Conservation (phyloP, 2,329 filamentous ascomycete genomes). For the Trichoderma sp. region DNA sequence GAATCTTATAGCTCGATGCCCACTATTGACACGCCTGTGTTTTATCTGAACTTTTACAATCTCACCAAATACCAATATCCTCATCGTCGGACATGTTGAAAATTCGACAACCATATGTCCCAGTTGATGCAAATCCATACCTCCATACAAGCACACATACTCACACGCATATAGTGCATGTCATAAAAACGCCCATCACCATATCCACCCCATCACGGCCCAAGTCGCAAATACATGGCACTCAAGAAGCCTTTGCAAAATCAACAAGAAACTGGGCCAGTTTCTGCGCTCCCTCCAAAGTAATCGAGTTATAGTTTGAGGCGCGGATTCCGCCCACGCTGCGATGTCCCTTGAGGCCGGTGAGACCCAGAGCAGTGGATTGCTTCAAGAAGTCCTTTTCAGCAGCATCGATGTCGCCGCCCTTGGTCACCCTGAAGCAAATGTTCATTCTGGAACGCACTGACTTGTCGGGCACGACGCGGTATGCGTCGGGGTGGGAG, state of each 20-base stretch:
- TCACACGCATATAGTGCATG: background rate
- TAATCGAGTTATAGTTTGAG: conserved; percentile 86
- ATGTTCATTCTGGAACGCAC: conserved; percentile 92
- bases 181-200: background rate
- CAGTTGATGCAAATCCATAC: background rate
- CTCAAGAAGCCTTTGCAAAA: conserved; percentile 47
- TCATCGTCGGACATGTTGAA: conserved; percentile 11
- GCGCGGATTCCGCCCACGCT: conserved; percentile 81
- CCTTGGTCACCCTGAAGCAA: conserved; percentile 74
- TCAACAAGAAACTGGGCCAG: conserved; percentile 62
- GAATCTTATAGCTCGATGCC: background rate
- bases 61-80: background rate
- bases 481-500: conserved; percentile 70
- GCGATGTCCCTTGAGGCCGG: conserved; percentile 85
- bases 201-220: background rate
- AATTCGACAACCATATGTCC: background rate
- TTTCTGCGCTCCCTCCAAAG: conserved; percentile 66
- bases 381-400: conserved; percentile 77
- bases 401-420: conserved; percentile 62
- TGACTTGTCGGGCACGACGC: conserved; percentile 71
- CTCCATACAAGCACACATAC: background rate
- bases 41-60: background rate
- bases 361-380: conserved; percentile 62
- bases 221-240: too few species aligned
- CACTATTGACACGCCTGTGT: background rate